These are phyloP conservation scores for Thuja plicata DNA, from an alignment of 83 land plant species.

Conservation along the genomic window DNA sequence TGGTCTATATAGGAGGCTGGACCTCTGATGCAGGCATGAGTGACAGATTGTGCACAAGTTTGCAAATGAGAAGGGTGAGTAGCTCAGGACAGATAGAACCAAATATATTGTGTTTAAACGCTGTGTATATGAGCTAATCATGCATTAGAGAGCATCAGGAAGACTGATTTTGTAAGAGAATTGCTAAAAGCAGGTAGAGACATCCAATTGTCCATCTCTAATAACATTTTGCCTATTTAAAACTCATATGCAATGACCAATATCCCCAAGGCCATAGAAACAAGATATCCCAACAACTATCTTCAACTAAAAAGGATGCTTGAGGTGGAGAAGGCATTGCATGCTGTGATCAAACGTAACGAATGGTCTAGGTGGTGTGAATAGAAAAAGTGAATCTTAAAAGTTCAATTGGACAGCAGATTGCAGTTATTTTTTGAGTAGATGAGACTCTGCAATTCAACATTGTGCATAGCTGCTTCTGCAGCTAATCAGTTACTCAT, in stretches of 20 bases:
- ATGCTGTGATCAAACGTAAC: not conserved
- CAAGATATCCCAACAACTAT: not conserved
- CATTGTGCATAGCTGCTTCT: not conserved
- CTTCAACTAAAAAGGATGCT: not conserved
- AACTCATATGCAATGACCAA: not conserved
- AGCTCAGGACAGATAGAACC: not conserved
- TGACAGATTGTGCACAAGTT: not conserved
- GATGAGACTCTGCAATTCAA: not conserved
- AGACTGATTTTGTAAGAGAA: too few relatives aligned
- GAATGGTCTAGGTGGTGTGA: not conserved
- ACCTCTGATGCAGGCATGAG: not conserved
- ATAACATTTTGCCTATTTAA: not conserved
- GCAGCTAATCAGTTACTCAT: not conserved
- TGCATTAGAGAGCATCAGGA: not conserved
- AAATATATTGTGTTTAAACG: not conserved
- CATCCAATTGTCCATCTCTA: not conserved
- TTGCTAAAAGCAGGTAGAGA: not conserved
- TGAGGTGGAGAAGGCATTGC: not conserved
- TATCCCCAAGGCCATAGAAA: not conserved
- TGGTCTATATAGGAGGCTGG: not conserved
- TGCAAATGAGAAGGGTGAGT: not conserved
- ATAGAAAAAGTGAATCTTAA: not conserved
- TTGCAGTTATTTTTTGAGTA: too few relatives aligned
- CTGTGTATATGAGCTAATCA: not conserved
- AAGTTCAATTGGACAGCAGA: not conserved